Base-by-base conservation (phyloP, 2,329 filamentous ascomycete species). In the Pseudogymnoascus destructans region DNA sequence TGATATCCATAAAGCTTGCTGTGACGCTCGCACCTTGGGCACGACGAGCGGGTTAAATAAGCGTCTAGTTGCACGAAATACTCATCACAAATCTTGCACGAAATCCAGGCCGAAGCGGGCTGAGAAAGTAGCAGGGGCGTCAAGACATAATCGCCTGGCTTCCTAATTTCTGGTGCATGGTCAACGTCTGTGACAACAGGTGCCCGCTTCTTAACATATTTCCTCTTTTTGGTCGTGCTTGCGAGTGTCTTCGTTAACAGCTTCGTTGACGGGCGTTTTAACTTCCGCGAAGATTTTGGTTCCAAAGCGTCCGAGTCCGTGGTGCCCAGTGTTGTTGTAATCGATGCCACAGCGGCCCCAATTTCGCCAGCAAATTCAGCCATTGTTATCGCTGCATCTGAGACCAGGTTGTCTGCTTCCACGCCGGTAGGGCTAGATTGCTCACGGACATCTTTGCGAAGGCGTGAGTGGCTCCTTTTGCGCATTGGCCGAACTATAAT, bases 1-100 rank as follows among this genome's bases (percentile, higher is more conserved):
- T 86, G 78, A 68, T 87, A 96, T 0, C 95, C 95, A 69, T 97
- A 98, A 0, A 98, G 74, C 73, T 95, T 97, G 13, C 88, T 95
- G 68, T 98, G 93, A 0, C 93, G 82, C 73, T 98, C 93, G 70
- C 93, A 98, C 5, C 93, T 82, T 3, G 89, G 91, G 69, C 93
- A 98, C 13, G 89, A 86, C 55, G 86, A 84, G 57, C 86, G 82
- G 1, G 91, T 96, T 63, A 85, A 85, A 70, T 95, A 96, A 0
- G 89, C 89, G 63, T 97, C 87, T 38, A 82, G 79, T 70, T 97
- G 92, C 5, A 97, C 86, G 68, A 97, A 98, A 60, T 85, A 82
- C 0, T 79, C 79, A 55, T 81, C 80, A 73, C 93, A 98, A 23
- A 87, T 89, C 57, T 83, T 87, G 73, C 93, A 98, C 62, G 89